These are phyloP conservation scores for Fusarium ramigenum DNA, from an alignment of 2,329 filamentous ascomycete species.

Conservation along the genomic window DNA sequence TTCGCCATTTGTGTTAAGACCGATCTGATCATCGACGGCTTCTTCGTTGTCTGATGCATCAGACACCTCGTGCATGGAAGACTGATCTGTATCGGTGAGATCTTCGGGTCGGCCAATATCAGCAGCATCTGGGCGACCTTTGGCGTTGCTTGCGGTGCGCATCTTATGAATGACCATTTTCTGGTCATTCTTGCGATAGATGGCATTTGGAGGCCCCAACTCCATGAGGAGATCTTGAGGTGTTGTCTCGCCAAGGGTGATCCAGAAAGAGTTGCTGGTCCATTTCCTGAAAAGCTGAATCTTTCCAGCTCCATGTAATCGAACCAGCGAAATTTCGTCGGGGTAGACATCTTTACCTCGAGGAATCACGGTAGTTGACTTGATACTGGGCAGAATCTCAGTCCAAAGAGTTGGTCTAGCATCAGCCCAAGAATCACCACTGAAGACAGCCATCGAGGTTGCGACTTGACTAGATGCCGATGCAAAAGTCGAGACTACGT, in stretches of 20 bases:
- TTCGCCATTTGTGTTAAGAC: slow-evolving; percentile 69
- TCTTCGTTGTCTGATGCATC: slow-evolving; percentile 72
- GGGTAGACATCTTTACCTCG: slow-evolving; percentile 83
- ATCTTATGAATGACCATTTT: slow-evolving; percentile 85
- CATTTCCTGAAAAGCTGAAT: slow-evolving; percentile 81
- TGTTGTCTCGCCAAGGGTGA: slow-evolving; percentile 85
- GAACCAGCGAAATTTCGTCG: slow-evolving; percentile 86
- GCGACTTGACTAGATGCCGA: slow-evolving; percentile 80
- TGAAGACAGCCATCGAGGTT: slow-evolving; percentile 89
- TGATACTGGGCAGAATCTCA: slow-evolving; percentile 75
- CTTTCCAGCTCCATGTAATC: slow-evolving; percentile 79
- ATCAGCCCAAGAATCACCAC: slow-evolving; percentile 89
- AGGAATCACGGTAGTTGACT: slow-evolving; percentile 73
- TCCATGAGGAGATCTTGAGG: slow-evolving; percentile 92
- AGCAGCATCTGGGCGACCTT: slow-evolving; percentile 55
- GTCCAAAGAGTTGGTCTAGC: slow-evolving; percentile 81
- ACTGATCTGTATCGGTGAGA: slow-evolving; percentile 77
- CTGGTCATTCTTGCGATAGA: slow-evolving; percentile 91
- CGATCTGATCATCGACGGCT: slow-evolving; percentile 64
- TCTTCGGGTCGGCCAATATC: slow-evolving; percentile 63
- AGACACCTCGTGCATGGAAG: slow-evolving; percentile 75
- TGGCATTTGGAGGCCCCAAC: slow-evolving; percentile 91
- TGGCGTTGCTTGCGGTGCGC: slow-evolving; percentile 62
- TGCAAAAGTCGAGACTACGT: slow-evolving; percentile 87
- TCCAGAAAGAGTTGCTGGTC: slow-evolving; percentile 72